Evolutionary conservation across 768 basidiomycete species (phyloP).

Genomic region (Tricholoma flavovirens): DNA sequence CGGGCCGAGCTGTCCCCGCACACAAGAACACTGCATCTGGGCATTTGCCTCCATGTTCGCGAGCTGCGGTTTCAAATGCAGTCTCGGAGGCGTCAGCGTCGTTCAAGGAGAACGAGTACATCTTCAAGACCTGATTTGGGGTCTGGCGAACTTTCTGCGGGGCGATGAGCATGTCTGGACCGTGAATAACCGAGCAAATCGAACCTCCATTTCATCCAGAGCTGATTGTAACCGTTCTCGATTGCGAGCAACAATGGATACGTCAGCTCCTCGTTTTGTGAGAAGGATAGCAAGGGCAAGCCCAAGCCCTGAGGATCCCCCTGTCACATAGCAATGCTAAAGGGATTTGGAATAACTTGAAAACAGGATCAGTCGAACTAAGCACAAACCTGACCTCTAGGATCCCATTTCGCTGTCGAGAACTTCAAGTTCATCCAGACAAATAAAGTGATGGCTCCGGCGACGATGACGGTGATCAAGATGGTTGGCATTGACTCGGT

Average conservation of each 20-base stretch:
- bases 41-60: slow-evolving; percentile 44
- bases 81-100: slow-evolving; percentile 45
- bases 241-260: slow-evolving; percentile 82
- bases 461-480: not conserved
- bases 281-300: slow-evolving; percentile 68
- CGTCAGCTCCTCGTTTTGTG: slow-evolving; percentile 65
- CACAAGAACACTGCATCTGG: slow-evolving; percentile 80
- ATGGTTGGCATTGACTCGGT: too few species aligned
- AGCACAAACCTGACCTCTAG: slow-evolving; percentile 30
- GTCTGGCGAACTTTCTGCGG: slow-evolving; percentile 46
- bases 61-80: slow-evolving; percentile 59
- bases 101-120: slow-evolving; percentile 62
- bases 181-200: slow-evolving; percentile 22
- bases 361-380: not conserved
- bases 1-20: slow-evolving; percentile 68
- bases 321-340: slow-evolving; percentile 85
- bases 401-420: slow-evolving; percentile 36
- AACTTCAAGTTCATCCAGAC: slow-evolving; percentile 18
- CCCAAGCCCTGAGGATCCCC: slow-evolving; percentile 83
- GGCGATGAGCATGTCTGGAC: not conserved
- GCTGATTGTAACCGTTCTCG: slow-evolving; percentile 61
- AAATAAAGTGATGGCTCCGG: slow-evolving; percentile 4
- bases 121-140: slow-evolving; percentile 55
- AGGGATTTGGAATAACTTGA: not conserved
- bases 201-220: slow-evolving; percentile 59